Evolutionary conservation across 805 yeast genomes (phyloP).

Genomic region (Saccharomycopsis malanga): DNA sequence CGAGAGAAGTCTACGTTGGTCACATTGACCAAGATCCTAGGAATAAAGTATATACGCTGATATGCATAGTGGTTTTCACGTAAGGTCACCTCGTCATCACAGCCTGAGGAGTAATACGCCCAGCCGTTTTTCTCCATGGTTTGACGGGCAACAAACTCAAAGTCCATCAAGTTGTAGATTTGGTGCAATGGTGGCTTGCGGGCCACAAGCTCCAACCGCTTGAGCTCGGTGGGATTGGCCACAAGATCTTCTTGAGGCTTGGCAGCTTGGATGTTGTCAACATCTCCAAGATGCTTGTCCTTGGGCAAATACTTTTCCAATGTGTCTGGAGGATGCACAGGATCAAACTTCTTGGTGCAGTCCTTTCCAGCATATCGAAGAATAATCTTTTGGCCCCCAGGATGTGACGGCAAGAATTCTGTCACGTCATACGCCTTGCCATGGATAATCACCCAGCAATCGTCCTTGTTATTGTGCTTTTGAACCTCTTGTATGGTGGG

Average conservation of each 20-base stretch:
- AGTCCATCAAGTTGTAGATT: conserved; percentile 74
- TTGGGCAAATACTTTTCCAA: conserved; percentile 53
- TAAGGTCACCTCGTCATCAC: conserved; percentile 87
- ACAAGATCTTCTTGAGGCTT: conserved; percentile 32
- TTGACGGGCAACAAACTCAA: conserved; percentile 77
- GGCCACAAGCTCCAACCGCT: conserved; percentile 36
- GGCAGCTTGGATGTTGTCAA: conserved; percentile 29
- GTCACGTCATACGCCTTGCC: conserved; percentile 76
- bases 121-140: conserved; percentile 76
- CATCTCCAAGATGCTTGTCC: conserved; percentile 56
- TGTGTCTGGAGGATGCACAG: conserved; percentile 87
- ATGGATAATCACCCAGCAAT: conserved; percentile 73
- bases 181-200: conserved; percentile 63
- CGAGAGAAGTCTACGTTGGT: conserved; percentile 35
- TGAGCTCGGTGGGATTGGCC: conserved; percentile 29
- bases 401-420: conserved; percentile 68
- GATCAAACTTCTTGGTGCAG: conserved; percentile 79
- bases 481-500: conserved; percentile 42
- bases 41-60: conserved; percentile 83
- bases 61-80: conserved; percentile 89
- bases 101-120: conserved; percentile 88
- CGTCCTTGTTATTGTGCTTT: conserved; percentile 62
- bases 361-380: conserved; percentile 76
- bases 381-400: conserved; percentile 71
- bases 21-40: conserved; percentile 77